A percentile compares a stretch with the other conserved stretches of the same genome.
Evolutionary conservation across 257 asterid species (phyloP).

Genomic region (Catharanthus roseus): DNA sequence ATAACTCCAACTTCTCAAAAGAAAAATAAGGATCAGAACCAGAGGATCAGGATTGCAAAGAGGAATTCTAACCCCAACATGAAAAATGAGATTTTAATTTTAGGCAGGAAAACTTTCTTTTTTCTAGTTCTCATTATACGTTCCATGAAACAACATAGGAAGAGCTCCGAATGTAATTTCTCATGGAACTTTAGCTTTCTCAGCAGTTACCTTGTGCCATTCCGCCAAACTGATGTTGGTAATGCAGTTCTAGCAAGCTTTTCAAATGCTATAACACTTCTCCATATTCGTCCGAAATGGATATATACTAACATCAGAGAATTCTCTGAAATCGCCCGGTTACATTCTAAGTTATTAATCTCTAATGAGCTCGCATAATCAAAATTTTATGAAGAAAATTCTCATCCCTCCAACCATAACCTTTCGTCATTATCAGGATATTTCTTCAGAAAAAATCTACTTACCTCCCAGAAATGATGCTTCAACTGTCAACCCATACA

Average conservation of each 20-base stretch:
- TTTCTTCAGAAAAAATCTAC: conserved; percentile 19
- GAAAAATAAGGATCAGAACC: background rate
- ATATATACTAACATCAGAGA: background rate
- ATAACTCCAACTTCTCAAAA: background rate
- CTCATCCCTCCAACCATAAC: conserved; percentile 7
- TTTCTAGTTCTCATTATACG: background rate
- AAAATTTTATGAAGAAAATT: background rate
- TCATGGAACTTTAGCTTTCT: background rate
- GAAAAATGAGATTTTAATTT: too few species aligned
- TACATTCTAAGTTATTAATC: background rate
- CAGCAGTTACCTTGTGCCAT: background rate
- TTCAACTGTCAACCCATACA: conserved; percentile 86
- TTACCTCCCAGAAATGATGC: conserved; percentile 96
- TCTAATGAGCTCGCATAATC: background rate
- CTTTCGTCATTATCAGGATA: conserved; percentile 1
- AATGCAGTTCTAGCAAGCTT: background rate
- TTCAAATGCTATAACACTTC: background rate
- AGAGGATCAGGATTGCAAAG: background rate
- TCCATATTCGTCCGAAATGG: background rate
- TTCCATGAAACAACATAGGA: background rate
- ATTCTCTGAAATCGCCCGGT: background rate
- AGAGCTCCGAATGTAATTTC: background rate
- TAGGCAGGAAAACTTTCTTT: background rate
- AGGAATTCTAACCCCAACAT: background rate
- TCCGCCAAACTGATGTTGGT: background rate